A percentile compares a stretch with the other conserved stretches of the same genome.
These are phyloP conservation scores for Solanum sitiens DNA, from an alignment of 257 asterid species.

Conservation along the genomic window DNA sequence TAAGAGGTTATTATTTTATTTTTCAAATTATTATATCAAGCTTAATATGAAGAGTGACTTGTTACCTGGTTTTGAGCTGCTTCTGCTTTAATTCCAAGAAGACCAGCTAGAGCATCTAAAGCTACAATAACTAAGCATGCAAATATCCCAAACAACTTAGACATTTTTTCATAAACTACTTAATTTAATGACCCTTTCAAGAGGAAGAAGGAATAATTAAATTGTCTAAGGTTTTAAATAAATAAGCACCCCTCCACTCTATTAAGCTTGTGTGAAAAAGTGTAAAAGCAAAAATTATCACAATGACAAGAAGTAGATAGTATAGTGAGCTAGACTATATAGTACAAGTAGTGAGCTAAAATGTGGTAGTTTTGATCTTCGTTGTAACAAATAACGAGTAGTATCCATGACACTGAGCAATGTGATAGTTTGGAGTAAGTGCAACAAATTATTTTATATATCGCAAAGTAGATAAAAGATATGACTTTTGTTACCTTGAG, in stretches of 20 bases:
- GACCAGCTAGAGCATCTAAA: constrained; percentile 60
- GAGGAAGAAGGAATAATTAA: not conserved
- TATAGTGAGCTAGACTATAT: not conserved
- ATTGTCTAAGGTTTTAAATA: not conserved
- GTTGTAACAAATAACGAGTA: too few relatives aligned
- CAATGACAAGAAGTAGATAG: not conserved
- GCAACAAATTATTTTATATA: too few relatives aligned
- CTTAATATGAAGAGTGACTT: not conserved
- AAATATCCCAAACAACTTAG: constrained; percentile 35
- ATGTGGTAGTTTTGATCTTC: not conserved
- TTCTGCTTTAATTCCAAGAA: constrained; percentile 75
- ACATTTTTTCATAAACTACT: constrained; percentile 24
- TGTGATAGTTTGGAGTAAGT: too few relatives aligned
- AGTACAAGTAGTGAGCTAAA: not conserved
- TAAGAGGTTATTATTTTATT: not conserved
- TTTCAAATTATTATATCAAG: not conserved
- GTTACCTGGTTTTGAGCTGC: constrained; percentile 68
- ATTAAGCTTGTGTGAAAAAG: not conserved
- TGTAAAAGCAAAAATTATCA: not conserved
- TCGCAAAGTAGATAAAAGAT: rapidly evolving
- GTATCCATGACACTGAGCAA: too few relatives aligned
- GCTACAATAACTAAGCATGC: constrained; percentile 60
- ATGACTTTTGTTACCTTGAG: rapidly evolving
- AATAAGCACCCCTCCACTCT: not conserved
- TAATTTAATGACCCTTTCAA: not conserved